These are phyloP conservation scores for Aspergillus bombycis DNA, from an alignment of 2,329 filamentous ascomycete species.

Conservation along the genomic window DNA sequence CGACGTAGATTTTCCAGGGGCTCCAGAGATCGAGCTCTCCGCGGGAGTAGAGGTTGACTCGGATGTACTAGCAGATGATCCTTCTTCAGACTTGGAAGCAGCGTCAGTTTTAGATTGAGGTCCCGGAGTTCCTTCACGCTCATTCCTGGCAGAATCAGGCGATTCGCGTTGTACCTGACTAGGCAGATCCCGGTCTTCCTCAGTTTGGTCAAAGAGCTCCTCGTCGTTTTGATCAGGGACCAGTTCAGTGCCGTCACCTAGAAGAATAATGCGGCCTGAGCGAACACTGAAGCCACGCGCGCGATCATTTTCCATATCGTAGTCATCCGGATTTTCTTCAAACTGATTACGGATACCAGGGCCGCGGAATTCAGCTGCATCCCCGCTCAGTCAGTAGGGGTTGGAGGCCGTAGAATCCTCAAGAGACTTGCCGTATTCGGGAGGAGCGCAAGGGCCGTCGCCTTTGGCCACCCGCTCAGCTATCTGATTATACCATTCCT, in stretches of 20 bases:
- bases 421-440: constrained; percentile 92
- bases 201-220: constrained; percentile 92
- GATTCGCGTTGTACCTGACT: constrained; percentile 75
- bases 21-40: constrained; percentile 29
- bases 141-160: constrained; percentile 41
- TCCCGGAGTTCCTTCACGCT: constrained; percentile 56
- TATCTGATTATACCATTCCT: constrained; percentile 98
- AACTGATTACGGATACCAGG: constrained; percentile 81
- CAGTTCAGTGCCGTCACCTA: constrained; percentile 93
- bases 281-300: constrained; percentile 73
- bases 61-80: constrained; percentile 33
- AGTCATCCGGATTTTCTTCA: constrained; percentile 70
- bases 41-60: constrained; percentile 44
- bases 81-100: constrained; percentile 21
- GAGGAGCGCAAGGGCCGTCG: constrained; percentile 96
- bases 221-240: constrained; percentile 85
- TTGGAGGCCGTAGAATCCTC: constrained; percentile 46
- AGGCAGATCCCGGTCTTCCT: constrained; percentile 80
- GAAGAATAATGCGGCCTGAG: constrained; percentile 83
- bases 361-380: constrained; percentile 79
- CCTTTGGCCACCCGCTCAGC: constrained; percentile 91
- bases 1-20: constrained; percentile 33
- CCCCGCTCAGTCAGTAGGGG: constrained; percentile 44
- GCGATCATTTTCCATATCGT: constrained; percentile 54
- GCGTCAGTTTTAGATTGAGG: constrained; percentile 44